These are phyloP conservation scores for Globisporangium ultimum DNA, from an alignment of 352 stramenopile species.

Conservation along the genomic window DNA sequence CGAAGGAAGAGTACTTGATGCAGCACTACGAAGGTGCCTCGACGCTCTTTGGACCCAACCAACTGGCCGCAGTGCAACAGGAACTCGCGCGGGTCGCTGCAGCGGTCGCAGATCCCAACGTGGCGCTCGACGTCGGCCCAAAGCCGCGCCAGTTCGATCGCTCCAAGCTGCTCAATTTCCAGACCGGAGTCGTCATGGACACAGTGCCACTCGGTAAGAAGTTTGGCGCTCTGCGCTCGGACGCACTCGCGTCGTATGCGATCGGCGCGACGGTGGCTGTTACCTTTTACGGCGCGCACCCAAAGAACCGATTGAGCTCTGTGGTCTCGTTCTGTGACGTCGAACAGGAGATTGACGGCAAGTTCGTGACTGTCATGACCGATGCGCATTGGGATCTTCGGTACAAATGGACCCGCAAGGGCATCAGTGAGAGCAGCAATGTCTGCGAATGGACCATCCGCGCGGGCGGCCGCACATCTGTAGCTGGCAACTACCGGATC, in stretches of 20 bases:
- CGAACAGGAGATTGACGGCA: conserved; percentile 17
- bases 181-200: conserved; percentile 35
- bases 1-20: conserved; percentile 47
- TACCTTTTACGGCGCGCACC: conserved; percentile 38
- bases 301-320: conserved; percentile 31
- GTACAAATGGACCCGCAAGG: conserved; percentile 5
- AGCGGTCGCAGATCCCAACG: conserved; percentile 19
- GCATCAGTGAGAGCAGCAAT: conserved; percentile 9
- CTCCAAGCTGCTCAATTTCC: conserved; percentile 23
- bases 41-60: conserved; percentile 62
- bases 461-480: conserved; percentile 4
- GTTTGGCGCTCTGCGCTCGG: conserved; percentile 21
- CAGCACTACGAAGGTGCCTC: conserved; percentile 70
- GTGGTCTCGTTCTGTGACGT: conserved; percentile 45
- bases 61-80: conserved; percentile 49
- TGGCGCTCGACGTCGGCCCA: conserved; percentile 27
- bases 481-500: conserved; percentile 8
- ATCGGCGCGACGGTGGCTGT: conserved; percentile 28
- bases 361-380: conserved; percentile 28
- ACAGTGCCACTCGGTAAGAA: conserved; percentile 11
- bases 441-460: conserved; percentile 14
- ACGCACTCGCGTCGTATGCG: conserved; percentile 22
- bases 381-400: conserved; percentile 35
- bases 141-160: conserved; percentile 31
- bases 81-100: conserved; percentile 31